Percentiles rank a stretch among this genome's conserved stretches.
phyloP scores from a whole-genome alignment of 1,284 basidiomycete genomes.

The Ceratobasidium sp. region DNA sequence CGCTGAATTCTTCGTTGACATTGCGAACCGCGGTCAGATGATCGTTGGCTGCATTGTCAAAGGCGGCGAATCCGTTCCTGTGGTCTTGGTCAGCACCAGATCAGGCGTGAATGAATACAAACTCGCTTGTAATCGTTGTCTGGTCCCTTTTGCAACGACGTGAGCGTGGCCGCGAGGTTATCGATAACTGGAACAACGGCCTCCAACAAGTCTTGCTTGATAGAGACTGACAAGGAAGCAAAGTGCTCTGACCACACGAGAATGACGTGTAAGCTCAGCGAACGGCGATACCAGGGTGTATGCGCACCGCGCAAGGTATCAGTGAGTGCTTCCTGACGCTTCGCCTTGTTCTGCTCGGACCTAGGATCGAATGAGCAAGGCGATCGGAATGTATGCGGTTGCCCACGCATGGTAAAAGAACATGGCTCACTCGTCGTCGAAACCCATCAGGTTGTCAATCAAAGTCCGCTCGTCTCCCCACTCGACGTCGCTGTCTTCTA shows the following conservation, averaged over 20 bases:
- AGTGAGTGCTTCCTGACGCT: constrained; percentile 37
- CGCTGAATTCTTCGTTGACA: constrained; percentile 15
- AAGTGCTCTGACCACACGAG: constrained; percentile 19
- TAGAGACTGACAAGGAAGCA: constrained; percentile 29
- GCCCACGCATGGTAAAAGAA: background rate
- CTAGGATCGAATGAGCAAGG: constrained; percentile 1
- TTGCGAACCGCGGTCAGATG: constrained; percentile 1
- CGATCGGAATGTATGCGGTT: constrained; percentile 35
- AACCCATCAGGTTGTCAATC: constrained; percentile 39
- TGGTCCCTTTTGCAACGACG: constrained; percentile 19
- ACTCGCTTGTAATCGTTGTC: constrained; percentile 32
- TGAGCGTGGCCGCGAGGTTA: constrained; percentile 23
- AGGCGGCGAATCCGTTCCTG: constrained; percentile 23
- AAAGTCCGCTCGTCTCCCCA: constrained; percentile 42
- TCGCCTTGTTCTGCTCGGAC: constrained; percentile 23
- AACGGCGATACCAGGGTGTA: constrained; percentile 12
- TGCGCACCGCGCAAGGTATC: constrained; percentile 36
- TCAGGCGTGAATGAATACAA: background rate
- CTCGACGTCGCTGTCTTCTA: constrained; percentile 22
- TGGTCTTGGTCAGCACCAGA: background rate
- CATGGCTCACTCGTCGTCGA: constrained; percentile 33
- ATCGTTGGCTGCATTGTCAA: constrained; percentile 16
- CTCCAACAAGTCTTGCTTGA: constrained; percentile 30
- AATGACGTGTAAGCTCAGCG: background rate
- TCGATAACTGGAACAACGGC: constrained; percentile 37